Base-by-base conservation (phyloP, 495 filamentous ascomycete species). In the Diplogelasinospora grovesii region DNA sequence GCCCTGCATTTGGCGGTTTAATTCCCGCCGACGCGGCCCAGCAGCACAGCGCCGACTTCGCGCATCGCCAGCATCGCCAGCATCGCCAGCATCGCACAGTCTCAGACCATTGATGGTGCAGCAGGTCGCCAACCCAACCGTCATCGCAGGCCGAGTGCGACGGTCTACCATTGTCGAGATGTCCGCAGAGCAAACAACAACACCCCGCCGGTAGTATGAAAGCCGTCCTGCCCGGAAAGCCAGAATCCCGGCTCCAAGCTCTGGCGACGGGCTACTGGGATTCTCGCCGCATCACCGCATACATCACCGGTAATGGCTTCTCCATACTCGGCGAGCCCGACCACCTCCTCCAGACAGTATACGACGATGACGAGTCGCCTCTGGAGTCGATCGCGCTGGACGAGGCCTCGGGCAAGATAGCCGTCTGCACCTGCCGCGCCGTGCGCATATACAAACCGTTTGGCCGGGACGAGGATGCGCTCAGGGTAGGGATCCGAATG, bases 161-260 rank as follows among this genome's bases (percentile, higher is more conserved):
- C n/a, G n/a, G n/a, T n/a, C n/a, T n/a, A n/a, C 14, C 14, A 33
- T 35, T 22, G 26, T 33, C 41, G 41, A 49, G 20, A 49, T 49
- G 47, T 44, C 6, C 24, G 14, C 41, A 22, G 24, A 26, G 18
- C 41, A 38, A 21, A 14, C 36, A n/a, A n/a, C n/a, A 11, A 31
- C 15, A 26, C 35, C 24, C 15, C 33, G 47, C 39, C 39, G 34
- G 47, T 49, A 60, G 68, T 53, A 78, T 78, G 74, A 67, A 81
- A 76, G 79, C 80, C 57, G 77, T 95, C 70, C 80, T 95, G 60
- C 90, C 90, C 54, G 90, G 90, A 61, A 81, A 81, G 75, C 90
- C 90, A 61, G 81, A 81, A 77, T 75, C 87, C 55, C 85, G 79
- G 69, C 85, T 89, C 57, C 87, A 93, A 74, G 87, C 89, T 68